A percentile compares a stretch with the other conserved stretches of the same genome.
phyloP scores from a whole-genome alignment of 257 asterid genomes.

The Solanum stenotomum region DNA sequence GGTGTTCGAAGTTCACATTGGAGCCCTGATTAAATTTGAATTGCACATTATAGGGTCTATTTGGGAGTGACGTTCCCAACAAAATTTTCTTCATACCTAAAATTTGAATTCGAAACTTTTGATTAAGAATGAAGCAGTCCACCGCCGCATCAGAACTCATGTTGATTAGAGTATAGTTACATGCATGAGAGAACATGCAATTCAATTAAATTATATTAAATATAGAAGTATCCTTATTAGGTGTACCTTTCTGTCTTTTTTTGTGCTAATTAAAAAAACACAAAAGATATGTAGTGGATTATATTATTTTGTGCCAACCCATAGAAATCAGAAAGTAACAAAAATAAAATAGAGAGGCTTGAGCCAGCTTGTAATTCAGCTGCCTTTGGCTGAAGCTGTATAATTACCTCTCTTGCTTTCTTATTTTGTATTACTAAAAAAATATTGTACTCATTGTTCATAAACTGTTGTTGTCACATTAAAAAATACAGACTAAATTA shows the following conservation, averaged over 20 bases:
- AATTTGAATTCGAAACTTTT: rapidly evolving
- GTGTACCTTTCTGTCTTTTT: conserved; percentile 11
- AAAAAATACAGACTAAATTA: background rate
- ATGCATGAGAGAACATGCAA: conserved; percentile 14
- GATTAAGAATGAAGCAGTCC: no score
- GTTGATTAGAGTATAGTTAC: background rate
- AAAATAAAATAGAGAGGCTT: conserved; percentile 3
- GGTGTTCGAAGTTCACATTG: no score
- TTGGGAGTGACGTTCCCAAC: rapidly evolving
- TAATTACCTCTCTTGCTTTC: background rate
- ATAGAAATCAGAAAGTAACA: background rate
- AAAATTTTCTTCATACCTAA: no score
- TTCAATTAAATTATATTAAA: background rate
- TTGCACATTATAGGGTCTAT: no score
- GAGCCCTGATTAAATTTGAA: no score
- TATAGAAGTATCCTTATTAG: conserved; percentile 18
- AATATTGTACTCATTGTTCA: background rate
- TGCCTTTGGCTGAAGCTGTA: background rate
- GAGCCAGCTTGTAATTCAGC: conserved; percentile 12
- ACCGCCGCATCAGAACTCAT: rapidly evolving
- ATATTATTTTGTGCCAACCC: conserved; percentile 8
- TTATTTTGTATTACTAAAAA: background rate
- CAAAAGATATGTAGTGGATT: background rate
- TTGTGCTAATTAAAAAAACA: background rate
- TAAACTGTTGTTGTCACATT: background rate